phyloP scores from a whole-genome alignment of 1,284 basidiomycete species.

The Rhodotorula mucilaginosa region DNA sequence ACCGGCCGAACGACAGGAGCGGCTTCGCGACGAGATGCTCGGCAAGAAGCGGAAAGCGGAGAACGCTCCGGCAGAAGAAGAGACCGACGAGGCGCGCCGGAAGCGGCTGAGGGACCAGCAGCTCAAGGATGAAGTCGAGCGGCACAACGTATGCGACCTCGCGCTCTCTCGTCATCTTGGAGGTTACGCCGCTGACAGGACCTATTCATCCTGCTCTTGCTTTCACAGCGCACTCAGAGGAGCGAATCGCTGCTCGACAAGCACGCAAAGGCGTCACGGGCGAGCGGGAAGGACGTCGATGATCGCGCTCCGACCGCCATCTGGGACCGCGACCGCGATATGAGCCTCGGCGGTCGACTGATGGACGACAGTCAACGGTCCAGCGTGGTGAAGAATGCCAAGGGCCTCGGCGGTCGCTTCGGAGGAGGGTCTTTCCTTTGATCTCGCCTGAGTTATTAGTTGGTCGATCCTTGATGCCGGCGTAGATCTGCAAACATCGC shows the following conservation, averaged over 20 bases:
- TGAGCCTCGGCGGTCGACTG: slow-evolving; percentile 75
- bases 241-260: slow-evolving; percentile 67
- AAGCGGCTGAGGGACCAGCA: slow-evolving; percentile 63
- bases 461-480: neutral
- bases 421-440: slow-evolving; percentile 38
- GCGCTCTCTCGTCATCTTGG: neutral
- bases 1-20: slow-evolving; percentile 76
- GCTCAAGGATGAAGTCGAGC: slow-evolving; percentile 65
- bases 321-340: slow-evolving; percentile 85
- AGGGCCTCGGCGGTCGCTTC: slow-evolving; percentile 49
- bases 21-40: slow-evolving; percentile 78
- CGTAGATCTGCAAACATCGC: neutral
- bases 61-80: slow-evolving; percentile 52
- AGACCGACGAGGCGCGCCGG: slow-evolving; percentile 54
- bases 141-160: slow-evolving; percentile 65
- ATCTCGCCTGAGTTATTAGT: neutral
- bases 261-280: slow-evolving; percentile 55
- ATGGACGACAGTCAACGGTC: slow-evolving; percentile 78
- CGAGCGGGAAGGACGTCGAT: slow-evolving; percentile 48
- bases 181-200: neutral
- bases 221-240: slow-evolving; percentile 60
- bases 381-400: slow-evolving; percentile 73
- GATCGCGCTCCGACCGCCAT: slow-evolving; percentile 63
- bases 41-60: slow-evolving; percentile 73
- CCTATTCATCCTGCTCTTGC: neutral